Conservation (phyloP, 1,284 basidiomycete species). For the Moniliophthora roreri region DNA sequence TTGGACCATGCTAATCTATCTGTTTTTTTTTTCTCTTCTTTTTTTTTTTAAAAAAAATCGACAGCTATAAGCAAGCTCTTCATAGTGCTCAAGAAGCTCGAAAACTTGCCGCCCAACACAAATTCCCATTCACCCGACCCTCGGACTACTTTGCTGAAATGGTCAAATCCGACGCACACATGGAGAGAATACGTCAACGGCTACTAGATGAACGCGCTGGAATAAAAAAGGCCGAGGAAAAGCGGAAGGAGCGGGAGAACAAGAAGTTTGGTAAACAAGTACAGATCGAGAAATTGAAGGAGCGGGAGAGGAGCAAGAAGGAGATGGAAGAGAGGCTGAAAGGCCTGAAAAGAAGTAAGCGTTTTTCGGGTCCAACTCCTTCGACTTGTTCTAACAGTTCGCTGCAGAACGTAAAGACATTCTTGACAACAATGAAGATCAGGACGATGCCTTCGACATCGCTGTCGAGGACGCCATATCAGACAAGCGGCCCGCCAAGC, state of each 20-base stretch:
- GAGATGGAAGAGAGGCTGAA: constrained; percentile 84
- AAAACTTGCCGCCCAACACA: constrained; percentile 69
- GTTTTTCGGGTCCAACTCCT: background rate
- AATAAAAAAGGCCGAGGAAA: constrained; percentile 92
- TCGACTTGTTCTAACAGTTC: constrained; percentile 4
- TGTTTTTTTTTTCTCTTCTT: too few species aligned
- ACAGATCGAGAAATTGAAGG: constrained; percentile 82
- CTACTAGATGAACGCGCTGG: constrained; percentile 87
- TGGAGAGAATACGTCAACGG: constrained; percentile 94
- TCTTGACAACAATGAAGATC: constrained; percentile 67
- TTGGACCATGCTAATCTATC: background rate
- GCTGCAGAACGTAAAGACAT: constrained; percentile 78
- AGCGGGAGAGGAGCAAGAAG: constrained; percentile 75
- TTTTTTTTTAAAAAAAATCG: too few species aligned
- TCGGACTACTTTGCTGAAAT: constrained; percentile 98
- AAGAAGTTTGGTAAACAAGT: constrained; percentile 99
- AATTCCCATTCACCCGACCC: constrained; percentile 90
- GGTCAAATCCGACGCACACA: constrained; percentile 97
- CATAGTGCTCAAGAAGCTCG: constrained; percentile 79
- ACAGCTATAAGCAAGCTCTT: constrained; percentile 94
- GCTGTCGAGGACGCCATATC: constrained; percentile 84
- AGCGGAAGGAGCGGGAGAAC: constrained; percentile 88
- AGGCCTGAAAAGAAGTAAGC: constrained; percentile 85
- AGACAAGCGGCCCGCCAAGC: constrained; percentile 64
- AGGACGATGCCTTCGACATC: constrained; percentile 80